Base-by-base conservation (phyloP, 345 rosid genomes). In the Psidium friedrichsthalianum region DNA sequence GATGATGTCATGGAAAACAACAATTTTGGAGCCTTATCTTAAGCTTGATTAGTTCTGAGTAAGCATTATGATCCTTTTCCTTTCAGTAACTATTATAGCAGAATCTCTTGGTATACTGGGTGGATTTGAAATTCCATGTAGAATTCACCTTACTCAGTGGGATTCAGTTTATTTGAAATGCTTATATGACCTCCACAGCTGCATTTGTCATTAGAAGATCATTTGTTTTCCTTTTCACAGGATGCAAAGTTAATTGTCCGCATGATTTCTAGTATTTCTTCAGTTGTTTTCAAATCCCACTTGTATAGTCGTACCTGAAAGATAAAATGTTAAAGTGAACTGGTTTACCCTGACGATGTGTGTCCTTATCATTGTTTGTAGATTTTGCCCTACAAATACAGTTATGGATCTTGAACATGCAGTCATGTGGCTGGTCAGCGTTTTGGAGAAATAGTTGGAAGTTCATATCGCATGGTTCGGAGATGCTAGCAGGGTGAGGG, bases 1-100 rank as follows among this genome's bases (percentile, higher is more conserved):
- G 93, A 92, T 87, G 84, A 61, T 51, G 83, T 92, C 85, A 83
- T 93, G 84, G 84, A 87, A 36, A 57, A 84, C 40, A 83, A 90
- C 85, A 2, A 86, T 92, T 88, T 16, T 86, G 83, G 90, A 86
- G 85, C 87, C 91, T 86, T 86, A 87, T 84, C 90, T 84, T 69
- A 83, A 82, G 83, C 14, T 1, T 82, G 32, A 82, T 49, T 49
- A 54, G 54, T 51, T 82, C 40, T 82, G 44, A 82, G 83, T 82
- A 69, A 69, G 80, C 57, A 55, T 40, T 40, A 36, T 69, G 21
- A 69, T 69, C 80, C 47, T 69, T 64, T 69, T 69, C 80, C 47
- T 0, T 69, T 69, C 22, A 6, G 40, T 13, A 9, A 36, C 47
- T 18, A 9, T 69, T 69, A 36, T 21, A 69, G 78, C 36, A 69